Percentiles rank a stretch among this genome's conserved stretches.
These are phyloP conservation scores for Cornus kousa DNA, from an alignment of 148 eudicot genomes.

Conservation along the genomic window DNA sequence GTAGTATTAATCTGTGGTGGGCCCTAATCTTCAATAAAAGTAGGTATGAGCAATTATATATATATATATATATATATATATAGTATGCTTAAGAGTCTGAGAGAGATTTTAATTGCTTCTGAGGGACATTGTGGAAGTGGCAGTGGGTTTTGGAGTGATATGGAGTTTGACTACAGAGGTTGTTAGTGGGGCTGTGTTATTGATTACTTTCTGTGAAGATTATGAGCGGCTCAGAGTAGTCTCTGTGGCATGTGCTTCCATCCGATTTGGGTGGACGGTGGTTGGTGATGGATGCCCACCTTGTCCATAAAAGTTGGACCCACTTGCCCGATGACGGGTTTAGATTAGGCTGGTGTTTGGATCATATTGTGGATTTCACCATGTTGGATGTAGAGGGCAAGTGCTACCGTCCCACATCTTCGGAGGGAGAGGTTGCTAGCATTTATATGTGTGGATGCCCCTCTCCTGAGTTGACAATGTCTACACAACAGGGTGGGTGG, in stretches of 20 bases:
- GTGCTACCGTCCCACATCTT: no score
- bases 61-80: no score
- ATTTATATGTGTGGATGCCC: no score
- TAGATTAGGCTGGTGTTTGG: background rate
- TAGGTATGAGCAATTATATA: background rate
- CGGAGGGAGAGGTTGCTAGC: no score
- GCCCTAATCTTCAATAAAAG: background rate
- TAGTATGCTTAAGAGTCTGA: slow-evolving; percentile 20
- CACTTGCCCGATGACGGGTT: slow-evolving; percentile 3
- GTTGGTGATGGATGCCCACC: slow-evolving; percentile 35
- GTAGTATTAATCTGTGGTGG: background rate
- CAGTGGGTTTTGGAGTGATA: slow-evolving; percentile 31
- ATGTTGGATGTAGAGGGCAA: slow-evolving; percentile 5
- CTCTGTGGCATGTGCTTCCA: slow-evolving; percentile 46
- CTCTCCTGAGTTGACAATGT: no score
- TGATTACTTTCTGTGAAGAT: slow-evolving; percentile 27
- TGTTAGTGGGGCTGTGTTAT: slow-evolving; percentile 29
- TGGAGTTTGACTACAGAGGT: slow-evolving; percentile 36
- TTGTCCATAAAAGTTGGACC: slow-evolving; percentile 1
- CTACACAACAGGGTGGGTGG: no score
- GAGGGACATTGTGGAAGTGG: slow-evolving; percentile 23
- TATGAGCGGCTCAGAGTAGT: slow-evolving; percentile 41
- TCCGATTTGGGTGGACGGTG: slow-evolving; percentile 37
- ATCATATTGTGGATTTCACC: slow-evolving; percentile 7
- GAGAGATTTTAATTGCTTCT: slow-evolving; percentile 29